A percentile compares a stretch with the other conserved stretches of the same genome.
Evolutionary conservation across 192 early-diverging fungal species (phyloP).

Genomic region (Backusella luteola): DNA sequence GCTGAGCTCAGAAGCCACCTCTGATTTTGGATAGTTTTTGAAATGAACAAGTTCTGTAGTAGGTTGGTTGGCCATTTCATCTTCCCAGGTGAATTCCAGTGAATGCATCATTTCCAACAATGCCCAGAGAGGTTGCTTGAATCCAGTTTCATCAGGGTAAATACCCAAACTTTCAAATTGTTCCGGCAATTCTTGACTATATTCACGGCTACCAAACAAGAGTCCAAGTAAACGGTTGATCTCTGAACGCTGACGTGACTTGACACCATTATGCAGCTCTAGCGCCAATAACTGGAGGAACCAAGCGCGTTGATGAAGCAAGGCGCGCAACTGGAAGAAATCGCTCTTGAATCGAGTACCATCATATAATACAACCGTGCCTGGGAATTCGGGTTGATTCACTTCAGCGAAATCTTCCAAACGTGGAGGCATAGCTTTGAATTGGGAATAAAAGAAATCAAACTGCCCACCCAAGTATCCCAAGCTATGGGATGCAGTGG

Average conservation of each 20-base stretch:
- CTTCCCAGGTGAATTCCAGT: constrained; percentile 60
- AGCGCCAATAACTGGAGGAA: constrained; percentile 83
- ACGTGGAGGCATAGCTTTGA: constrained; percentile 43
- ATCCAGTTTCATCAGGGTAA: constrained; percentile 22
- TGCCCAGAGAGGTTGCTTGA: constrained; percentile 69
- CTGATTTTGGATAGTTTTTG: not conserved
- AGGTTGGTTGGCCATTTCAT: constrained; percentile 32
- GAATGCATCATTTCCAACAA: constrained; percentile 71
- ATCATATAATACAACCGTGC: constrained; percentile 8
- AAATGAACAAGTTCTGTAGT: constrained; percentile 39
- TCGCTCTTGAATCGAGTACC: constrained; percentile 9
- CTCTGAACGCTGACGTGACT: constrained; percentile 38
- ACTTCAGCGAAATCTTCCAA: constrained; percentile 19
- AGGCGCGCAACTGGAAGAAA: constrained; percentile 41
- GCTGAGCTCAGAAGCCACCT: constrained; percentile 35
- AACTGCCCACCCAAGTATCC: constrained; percentile 71
- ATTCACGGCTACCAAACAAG: constrained; percentile 13
- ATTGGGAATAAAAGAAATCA: constrained; percentile 75
- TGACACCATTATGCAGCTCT: constrained; percentile 67
- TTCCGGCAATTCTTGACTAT: not conserved
- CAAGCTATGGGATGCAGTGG: constrained; percentile 69
- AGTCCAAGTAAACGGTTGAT: constrained; percentile 36
- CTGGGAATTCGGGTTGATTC: constrained; percentile 13
- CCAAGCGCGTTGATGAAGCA: constrained; percentile 88
- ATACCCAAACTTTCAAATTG: not conserved